phyloP scores from a whole-genome alignment of 2,329 filamentous ascomycete genomes.

The Lasiodiplodia hormozganensis region DNA sequence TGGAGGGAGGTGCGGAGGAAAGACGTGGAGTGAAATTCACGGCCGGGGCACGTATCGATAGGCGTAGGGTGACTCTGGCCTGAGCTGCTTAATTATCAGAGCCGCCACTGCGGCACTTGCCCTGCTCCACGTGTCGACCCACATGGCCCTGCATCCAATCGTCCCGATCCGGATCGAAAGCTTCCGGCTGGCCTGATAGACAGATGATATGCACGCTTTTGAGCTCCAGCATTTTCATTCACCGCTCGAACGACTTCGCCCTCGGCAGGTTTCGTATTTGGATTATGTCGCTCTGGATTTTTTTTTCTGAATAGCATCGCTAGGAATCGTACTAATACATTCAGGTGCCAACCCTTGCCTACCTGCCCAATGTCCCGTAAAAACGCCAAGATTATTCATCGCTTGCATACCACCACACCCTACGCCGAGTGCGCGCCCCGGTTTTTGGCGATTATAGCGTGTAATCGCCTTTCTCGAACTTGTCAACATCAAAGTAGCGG shows the following conservation, averaged over 20 bases:
- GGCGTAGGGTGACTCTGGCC: conserved; percentile 25
- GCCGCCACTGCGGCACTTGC: conserved; percentile 7
- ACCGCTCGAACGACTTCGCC: background rate
- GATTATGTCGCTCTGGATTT: background rate
- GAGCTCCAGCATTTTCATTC: background rate
- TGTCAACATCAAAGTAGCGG: conserved; percentile 80
- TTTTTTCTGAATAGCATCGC: background rate
- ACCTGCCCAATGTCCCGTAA: background rate
- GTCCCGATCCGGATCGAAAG: background rate
- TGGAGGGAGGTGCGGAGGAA: conserved; percentile 12
- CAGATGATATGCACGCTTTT: background rate
- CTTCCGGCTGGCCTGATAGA: conserved; percentile 17
- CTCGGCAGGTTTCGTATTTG: background rate
- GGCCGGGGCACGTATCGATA: conserved; percentile 14
- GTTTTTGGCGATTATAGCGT: background rate
- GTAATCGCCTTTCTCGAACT: conserved; percentile 62
- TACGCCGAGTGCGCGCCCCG: background rate
- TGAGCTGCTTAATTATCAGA: conserved; percentile 14
- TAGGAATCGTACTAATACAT: background rate
- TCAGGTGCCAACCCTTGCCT: background rate
- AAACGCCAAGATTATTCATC: background rate
- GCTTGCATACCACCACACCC: background rate
- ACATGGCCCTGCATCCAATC: conserved; percentile 16
- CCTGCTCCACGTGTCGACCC: conserved; percentile 24
- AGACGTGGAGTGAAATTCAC: conserved; percentile 18